A percentile compares a stretch with the other conserved stretches of the same genome.
Evolutionary conservation across 2,329 filamentous ascomycete species (phyloP).

Genomic region (Fusarium chuoi): DNA sequence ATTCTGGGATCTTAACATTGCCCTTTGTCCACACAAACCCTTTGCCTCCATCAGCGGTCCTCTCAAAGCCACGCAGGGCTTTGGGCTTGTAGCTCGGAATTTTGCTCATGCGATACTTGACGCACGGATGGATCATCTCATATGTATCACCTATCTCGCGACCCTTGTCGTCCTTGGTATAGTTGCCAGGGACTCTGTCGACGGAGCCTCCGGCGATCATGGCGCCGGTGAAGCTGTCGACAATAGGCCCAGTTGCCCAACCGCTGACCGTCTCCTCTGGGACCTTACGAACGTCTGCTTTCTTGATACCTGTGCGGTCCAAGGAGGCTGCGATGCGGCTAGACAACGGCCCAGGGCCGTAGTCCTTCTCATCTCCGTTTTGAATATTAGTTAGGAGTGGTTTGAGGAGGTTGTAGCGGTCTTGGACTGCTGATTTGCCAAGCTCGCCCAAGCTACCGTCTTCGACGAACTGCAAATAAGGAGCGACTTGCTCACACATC

Average conservation of each 20-base stretch:
- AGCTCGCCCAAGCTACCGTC: constrained; percentile 21
- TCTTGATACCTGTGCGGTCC: constrained; percentile 27
- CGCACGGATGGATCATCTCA: constrained; percentile 39
- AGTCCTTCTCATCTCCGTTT: constrained; percentile 32
- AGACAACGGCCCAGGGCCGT: constrained; percentile 18
- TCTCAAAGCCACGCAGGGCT: constrained; percentile 30
- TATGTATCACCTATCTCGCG: constrained; percentile 23
- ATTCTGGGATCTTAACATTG: constrained; percentile 30
- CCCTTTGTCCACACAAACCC: constrained; percentile 33
- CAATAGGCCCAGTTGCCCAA: constrained; percentile 41
- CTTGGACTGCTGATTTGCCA: constrained; percentile 29
- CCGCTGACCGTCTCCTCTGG: constrained; percentile 30
- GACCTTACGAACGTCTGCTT: constrained; percentile 25
- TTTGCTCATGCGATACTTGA: constrained; percentile 39
- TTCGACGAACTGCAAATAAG: constrained; percentile 25
- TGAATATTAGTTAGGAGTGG: constrained; percentile 30
- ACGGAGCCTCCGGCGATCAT: constrained; percentile 26
- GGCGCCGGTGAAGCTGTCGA: constrained; percentile 39
- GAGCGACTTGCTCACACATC: constrained; percentile 43
- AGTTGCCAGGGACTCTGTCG: constrained; percentile 31
- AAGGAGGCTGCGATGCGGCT: constrained; percentile 18
- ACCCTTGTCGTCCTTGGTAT: constrained; percentile 24
- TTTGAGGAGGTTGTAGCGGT: constrained; percentile 35
- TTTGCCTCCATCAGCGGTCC: constrained; percentile 8
- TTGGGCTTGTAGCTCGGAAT: constrained; percentile 30